phyloP scores from a whole-genome alignment of 208 protist genomes.

The Tritrichomonas musculus region DNA sequence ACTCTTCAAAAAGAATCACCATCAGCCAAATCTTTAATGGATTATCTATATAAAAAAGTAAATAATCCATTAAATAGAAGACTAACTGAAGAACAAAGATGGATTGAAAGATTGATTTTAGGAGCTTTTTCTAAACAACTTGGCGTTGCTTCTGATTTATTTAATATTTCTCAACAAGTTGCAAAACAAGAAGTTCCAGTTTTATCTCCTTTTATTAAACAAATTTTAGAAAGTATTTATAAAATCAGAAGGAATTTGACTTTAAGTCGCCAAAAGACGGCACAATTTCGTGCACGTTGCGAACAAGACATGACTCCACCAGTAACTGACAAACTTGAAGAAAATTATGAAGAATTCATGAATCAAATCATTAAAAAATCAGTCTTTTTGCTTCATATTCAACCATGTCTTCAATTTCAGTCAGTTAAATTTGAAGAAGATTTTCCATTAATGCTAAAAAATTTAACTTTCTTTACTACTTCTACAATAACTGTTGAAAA shows the following conservation, averaged over 20 bases:
- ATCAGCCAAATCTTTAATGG: neutral
- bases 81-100: neutral
- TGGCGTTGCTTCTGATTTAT: neutral
- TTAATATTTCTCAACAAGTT: neutral
- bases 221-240: neutral
- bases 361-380: neutral
- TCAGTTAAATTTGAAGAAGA: too few relatives aligned
- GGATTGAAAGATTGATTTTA: neutral
- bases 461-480: too few relatives aligned
- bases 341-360: neutral
- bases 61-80: neutral
- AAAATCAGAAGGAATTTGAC: neutral
- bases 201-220: neutral
- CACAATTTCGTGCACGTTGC: neutral
- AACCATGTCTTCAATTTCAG: neutral
- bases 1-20: neutral
- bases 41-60: conserved; percentile 19
- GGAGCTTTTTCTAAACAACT: neutral
- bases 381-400: neutral
- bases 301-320: neutral
- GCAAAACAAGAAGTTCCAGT: neutral
- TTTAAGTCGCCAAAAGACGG: neutral
- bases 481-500: too few relatives aligned
- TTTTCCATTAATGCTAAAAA: too few relatives aligned
- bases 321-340: neutral